Evolutionary conservation across 225 moss, liverwort and hornwort species (phyloP), one percentile per base, ranked within the genome.

Genomic region (Ulota crispa): DNA sequence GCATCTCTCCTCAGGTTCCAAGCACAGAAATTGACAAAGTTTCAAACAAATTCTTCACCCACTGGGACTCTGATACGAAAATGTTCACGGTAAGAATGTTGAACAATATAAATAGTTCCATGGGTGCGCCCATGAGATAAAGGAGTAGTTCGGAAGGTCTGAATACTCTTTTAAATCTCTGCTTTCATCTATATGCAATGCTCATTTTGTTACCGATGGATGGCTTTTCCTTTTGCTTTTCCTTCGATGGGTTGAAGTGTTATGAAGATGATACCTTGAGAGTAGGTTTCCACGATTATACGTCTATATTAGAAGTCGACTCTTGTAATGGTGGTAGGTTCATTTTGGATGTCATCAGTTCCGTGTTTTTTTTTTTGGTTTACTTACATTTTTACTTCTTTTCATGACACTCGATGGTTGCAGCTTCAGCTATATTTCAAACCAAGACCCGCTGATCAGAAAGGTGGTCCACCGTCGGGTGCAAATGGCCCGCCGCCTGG

Each of bases 11-110:
- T 62, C 85, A 98, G 97, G 92, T 98, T 30, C 97, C 98, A 67
- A 98, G 98, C 84, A 95, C 94, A 72, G 98, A 98, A 86, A 95
- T 98, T 67, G 98, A 98, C 86, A 98, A 98, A 82, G 93, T 93
- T 61, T 87, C 94, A 20, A 92, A 80, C 81, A 98, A 98, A 80
- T 98, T 98, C 69, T 98, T 98, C 80, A 98, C 98, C 18, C 94
- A 95, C 19, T 98, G 98, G 98, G 98, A 94, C 55, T 90, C 95
- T 19, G 98, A 98, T 78, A 93, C 95, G 12, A 98, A 98, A 89
- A 98, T 98, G 98, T 98, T 95, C 69, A 98, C 98, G 87, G 97
- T 98, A 84, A 74, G 89, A 36, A 63, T 36, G 5, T 37, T 10
- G 43, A 15, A 11, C 64, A n/a, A 30, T 62, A 19, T 31, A 30